Percentiles rank a stretch among this genome's conserved stretches.
phyloP scores from a whole-genome alignment of 345 rosid genomes.

The Boechera retrofracta region DNA sequence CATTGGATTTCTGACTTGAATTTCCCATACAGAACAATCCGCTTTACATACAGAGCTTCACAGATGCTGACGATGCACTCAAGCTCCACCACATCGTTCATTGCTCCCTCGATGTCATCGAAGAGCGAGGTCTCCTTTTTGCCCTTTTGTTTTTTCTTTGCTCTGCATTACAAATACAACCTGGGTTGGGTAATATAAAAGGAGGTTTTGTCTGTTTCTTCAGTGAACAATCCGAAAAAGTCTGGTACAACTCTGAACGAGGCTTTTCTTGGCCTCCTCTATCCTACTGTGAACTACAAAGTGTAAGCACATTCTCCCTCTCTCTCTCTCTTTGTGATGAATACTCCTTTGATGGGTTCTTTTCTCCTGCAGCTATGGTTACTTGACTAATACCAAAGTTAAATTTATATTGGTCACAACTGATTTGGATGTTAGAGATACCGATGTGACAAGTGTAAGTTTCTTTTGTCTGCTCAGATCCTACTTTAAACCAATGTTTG shows the following conservation, averaged over 20 bases:
- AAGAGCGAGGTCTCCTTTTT: conserved; percentile 71
- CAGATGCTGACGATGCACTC: conserved; percentile 90
- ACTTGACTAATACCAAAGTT: conserved; percentile 95
- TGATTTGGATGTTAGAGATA: conserved; percentile 89
- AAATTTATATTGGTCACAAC: conserved; percentile 89
- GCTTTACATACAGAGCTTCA: conserved; percentile 93
- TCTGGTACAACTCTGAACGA: conserved; percentile 82
- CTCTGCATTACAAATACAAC: neutral
- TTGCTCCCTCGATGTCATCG: conserved; percentile 94
- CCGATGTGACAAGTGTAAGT: conserved; percentile 90
- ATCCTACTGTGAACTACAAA: conserved; percentile 92
- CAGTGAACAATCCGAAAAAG: conserved; percentile 94
- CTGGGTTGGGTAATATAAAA: too few species aligned
- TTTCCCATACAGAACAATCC: conserved; percentile 77
- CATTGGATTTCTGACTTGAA: neutral
- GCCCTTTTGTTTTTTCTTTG: too few species aligned
- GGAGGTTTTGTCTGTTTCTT: conserved; percentile 16
- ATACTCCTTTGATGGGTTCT: neutral
- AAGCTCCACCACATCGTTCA: conserved; percentile 97
- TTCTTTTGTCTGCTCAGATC: neutral
- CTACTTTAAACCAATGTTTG: too few species aligned
- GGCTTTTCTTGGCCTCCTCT: conserved; percentile 90
- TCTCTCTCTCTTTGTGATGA: neutral
- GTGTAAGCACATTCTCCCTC: conserved; percentile 55
- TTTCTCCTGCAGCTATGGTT: conserved; percentile 65